Conservation (phyloP, 768 basidiomycete species). For the Polyporus arcularius region DNA sequence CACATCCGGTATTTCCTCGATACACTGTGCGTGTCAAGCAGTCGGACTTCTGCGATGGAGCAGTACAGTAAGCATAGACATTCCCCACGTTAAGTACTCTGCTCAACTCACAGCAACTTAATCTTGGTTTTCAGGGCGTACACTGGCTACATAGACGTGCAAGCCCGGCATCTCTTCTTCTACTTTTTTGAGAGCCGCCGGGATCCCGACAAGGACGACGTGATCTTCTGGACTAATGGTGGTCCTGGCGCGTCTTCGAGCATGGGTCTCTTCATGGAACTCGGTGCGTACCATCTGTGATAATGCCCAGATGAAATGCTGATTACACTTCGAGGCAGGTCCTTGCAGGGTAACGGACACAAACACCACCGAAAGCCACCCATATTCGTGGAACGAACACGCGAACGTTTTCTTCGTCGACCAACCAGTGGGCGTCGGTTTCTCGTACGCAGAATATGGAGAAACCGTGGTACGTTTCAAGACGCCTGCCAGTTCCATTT, state of each 20-base stretch:
- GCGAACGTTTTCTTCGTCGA: conserved; percentile 57
- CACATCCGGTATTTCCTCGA: conserved; percentile 46
- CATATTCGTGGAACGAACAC: conserved; percentile 67
- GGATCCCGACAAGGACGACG: conserved; percentile 33
- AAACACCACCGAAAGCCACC: conserved; percentile 53
- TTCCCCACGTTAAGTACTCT: neutral
- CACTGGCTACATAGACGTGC: conserved; percentile 73
- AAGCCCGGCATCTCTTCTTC: conserved; percentile 51
- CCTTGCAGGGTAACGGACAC: conserved; percentile 64
- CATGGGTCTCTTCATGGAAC: conserved; percentile 47
- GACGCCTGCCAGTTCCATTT: neutral
- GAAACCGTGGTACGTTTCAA: conserved; percentile 48
- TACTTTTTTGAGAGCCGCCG: conserved; percentile 51
- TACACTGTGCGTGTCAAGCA: conserved; percentile 45
- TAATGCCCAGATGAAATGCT: neutral
- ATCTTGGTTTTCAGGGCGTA: conserved; percentile 44
- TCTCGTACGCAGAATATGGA: conserved; percentile 54
- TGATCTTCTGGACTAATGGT: conserved; percentile 41
- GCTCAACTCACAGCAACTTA: neutral
- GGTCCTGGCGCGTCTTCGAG: conserved; percentile 32
- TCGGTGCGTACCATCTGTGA: conserved; percentile 31
- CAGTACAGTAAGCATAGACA: conserved; percentile 28
- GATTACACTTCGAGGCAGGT: conserved; percentile 56
- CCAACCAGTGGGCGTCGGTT: conserved; percentile 41
- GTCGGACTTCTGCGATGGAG: conserved; percentile 44